A percentile compares a stretch with the other conserved stretches of the same genome.
Evolutionary conservation across 805 yeast species (phyloP).

Genomic region (Wickerhamomyces ciferrii): DNA sequence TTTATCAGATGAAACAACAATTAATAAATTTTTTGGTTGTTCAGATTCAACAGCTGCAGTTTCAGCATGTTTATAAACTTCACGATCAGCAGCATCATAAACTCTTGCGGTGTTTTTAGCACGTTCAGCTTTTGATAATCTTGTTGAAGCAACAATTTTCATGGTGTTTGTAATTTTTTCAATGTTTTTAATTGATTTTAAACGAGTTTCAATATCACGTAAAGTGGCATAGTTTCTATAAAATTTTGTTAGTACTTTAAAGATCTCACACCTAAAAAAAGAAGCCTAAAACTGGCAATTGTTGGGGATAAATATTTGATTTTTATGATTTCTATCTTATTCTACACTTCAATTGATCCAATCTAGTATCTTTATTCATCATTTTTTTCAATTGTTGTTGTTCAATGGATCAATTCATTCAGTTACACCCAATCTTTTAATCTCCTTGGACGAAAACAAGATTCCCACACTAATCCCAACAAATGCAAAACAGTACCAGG

Average conservation of each 20-base stretch:
- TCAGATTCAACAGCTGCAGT: slow-evolving; percentile 50
- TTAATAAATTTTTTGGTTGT: slow-evolving; percentile 63
- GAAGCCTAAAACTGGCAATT: background rate
- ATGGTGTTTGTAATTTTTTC: slow-evolving; percentile 99
- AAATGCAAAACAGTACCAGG: no score
- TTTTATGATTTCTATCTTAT: no score
- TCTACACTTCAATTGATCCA: background rate
- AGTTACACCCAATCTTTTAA: background rate
- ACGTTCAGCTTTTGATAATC: slow-evolving; percentile 91
- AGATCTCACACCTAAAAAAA: background rate
- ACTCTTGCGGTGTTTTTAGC: slow-evolving; percentile 87
- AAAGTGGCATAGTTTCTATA: slow-evolving; percentile 92
- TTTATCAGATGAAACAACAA: slow-evolving; percentile 93
- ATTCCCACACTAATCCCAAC: no score
- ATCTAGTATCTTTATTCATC: background rate
- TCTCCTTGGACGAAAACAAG: background rate
- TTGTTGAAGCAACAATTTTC: slow-evolving; percentile 98
- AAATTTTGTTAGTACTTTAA: slow-evolving; percentile 12
- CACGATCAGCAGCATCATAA: slow-evolving; percentile 74
- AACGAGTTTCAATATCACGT: slow-evolving; percentile 97
- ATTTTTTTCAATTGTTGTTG: background rate
- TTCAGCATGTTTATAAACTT: slow-evolving; percentile 78
- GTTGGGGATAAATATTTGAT: background rate
- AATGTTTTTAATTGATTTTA: slow-evolving; percentile 96
- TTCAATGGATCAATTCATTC: background rate